Conservation (phyloP, 805 yeast species). For the Kregervanrija fluxuum region DNA sequence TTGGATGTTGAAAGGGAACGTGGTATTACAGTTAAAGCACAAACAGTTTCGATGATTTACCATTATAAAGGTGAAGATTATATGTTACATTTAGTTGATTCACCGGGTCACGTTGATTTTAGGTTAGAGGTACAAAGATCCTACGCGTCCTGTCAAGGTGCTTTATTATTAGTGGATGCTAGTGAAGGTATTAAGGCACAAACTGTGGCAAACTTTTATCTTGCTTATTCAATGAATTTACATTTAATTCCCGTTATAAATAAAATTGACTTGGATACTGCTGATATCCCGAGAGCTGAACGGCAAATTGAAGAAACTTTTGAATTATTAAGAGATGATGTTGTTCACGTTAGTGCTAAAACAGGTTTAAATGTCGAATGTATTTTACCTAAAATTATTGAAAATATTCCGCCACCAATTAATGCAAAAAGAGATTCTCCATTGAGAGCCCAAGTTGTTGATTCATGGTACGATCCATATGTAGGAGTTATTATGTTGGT, state of each 20-base stretch:
- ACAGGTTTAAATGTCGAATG: slow-evolving; percentile 75
- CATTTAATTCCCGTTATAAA: slow-evolving; percentile 83
- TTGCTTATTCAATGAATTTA: slow-evolving; percentile 81
- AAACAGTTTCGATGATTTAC: slow-evolving; percentile 91
- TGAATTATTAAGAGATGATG: slow-evolving; percentile 67
- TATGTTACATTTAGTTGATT: slow-evolving; percentile 83
- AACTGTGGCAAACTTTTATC: slow-evolving; percentile 92
- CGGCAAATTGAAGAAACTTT: slow-evolving; percentile 83
- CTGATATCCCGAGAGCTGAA: slow-evolving; percentile 72
- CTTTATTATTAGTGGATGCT: slow-evolving; percentile 84
- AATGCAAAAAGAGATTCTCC: slow-evolving; percentile 46
- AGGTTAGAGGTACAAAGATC: slow-evolving; percentile 89
- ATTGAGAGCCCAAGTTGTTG: slow-evolving; percentile 75
- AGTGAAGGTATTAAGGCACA: slow-evolving; percentile 97
- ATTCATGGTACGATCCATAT: slow-evolving; percentile 94
- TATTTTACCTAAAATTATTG: slow-evolving; percentile 76
- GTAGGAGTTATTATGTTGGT: slow-evolving; percentile 85
- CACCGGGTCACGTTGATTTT: slow-evolving; percentile 98
- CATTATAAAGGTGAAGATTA: slow-evolving; percentile 63
- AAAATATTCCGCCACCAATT: slow-evolving; percentile 54
- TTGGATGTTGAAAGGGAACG: slow-evolving; percentile 93
- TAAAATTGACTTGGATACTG: slow-evolving; percentile 84
- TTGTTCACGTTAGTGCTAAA: slow-evolving; percentile 85
- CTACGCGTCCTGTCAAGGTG: slow-evolving; percentile 95
- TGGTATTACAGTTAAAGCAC: slow-evolving; percentile 96